Evolutionary conservation across 306 rosid species (phyloP), one percentile per base, ranked within the genome.

Genomic region (Macrotyloma uniflorum): DNA sequence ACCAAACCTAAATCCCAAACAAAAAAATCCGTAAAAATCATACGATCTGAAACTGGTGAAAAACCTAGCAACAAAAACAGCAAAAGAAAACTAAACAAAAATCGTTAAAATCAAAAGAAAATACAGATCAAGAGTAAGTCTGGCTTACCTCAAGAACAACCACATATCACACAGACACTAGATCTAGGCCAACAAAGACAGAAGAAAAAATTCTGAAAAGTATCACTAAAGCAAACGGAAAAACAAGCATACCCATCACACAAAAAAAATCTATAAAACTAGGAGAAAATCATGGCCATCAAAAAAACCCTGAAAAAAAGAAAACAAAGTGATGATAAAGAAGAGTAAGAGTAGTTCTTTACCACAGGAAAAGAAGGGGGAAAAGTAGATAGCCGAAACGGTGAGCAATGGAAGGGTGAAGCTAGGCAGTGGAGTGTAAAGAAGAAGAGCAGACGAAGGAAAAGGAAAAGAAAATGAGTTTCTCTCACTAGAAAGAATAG

Each of bases 41-140:
- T 2, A 16, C 89, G 85, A 83, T 76, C 89, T 80, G 50, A 53
- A 50, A 54, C 75, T 4, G 35, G 20, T 53, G 45, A n/a, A 16
- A 69, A 50, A 51, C 24, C 23, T 3, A 12, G 8, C 14, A 18
- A 28, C 5, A 45, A 0, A n/a, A 5, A 20, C 5, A 16, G 1
- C 49, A 42, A 8, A 42, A 70, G 28, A n/a, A 49, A 19, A 4
- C 12, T 2, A 10, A 57, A 23, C 2, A 10, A 2, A 10, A 79
- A 55, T 26, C 22, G 0, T 1, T 13, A 32, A 36, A 74, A 58
- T n/a, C 57, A 24, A 40, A 20, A 5, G 3, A 11, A 11, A 19
- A 40, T 40, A 26, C 59, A 66, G 80, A 78, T 85, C 77, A 67
- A 26, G 65, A 84, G 32, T 2, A 11, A 46, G 1, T 30, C 47